Base-by-base conservation (phyloP, 2,329 filamentous ascomycete genomes). In the Stemphylium beticola region DNA sequence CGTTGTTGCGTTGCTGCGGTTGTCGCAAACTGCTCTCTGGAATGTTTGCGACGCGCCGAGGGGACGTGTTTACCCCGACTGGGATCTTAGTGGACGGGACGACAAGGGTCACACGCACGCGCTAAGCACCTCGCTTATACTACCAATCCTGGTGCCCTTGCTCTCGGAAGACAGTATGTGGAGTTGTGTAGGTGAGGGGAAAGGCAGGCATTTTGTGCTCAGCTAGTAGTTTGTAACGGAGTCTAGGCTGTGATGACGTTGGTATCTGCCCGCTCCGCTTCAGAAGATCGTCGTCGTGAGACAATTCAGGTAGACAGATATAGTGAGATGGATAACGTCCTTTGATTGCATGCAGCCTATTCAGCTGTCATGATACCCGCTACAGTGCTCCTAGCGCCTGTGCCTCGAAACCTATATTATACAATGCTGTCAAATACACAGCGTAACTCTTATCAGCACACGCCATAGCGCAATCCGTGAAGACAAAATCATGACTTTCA, bases 41-140 rank as follows among this genome's bases (percentile, higher is more conserved):
- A 36, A 49, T 67, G 61, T 62, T 62, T 66, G 62, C 60, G 61
- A 62, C 58, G 58, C 61, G 57, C 59, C 49, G 47, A 42, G 53
- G 51, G 50, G 51, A 49, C 53, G 58, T 64, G 64, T 67, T 67
- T 67, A 64, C 58, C 43, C 51, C 34, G 26, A 39, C 58, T 36
- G 45, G 52, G 49, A 58, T 54, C 44, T 58, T 46, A 55, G 50
- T 57, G 45, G 55, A 45, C 46, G 37, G 46, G 43, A 12, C 6
- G 37, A 52, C 51, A 20, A 44, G 41, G 53, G 32, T 60, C 48
- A 46, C 14, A 31, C 20, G 44, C 48, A 43, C 47, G 48, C 47
- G 41, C 53, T 55, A 55, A 47, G 18, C 41, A 10, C 14, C 26
- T 58, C 55, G 55, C 48, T 36, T 34, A 38, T 7, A 18, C 22